Base-by-base conservation (phyloP, 331 rosid genomes). In the Pyrus hybrid region DNA sequence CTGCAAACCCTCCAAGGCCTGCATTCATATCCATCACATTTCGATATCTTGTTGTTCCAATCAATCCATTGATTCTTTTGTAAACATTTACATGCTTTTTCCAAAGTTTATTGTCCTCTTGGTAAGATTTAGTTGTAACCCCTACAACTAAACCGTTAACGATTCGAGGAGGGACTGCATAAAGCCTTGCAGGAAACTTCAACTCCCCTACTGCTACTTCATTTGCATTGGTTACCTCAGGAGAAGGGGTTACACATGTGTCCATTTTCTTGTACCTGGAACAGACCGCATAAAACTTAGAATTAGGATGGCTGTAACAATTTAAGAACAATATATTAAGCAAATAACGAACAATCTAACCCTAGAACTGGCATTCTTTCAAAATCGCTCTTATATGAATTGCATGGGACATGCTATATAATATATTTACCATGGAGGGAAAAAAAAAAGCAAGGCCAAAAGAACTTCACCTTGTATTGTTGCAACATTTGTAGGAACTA, bases 11-110 rank as follows among this genome's bases (percentile, higher is more conserved):
- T 61, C 99, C 99, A 14, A 95, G 96, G 74, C 87, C 95, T 63
- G 99, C 97, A 82, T 95, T 95, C 99, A 95, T 92, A 85, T 95
- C 99, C 97, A 95, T 95, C 75, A 90, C 73, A 78, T 90, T 95
- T 70, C 97, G 89, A 70, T 85, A 90, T 83, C 99, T 88, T 28
- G 87, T 51, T 8, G 91, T 81, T 79, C 99, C 97, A 49, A 95
- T 79, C 82, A 92, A 77, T 69, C 63, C 80, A 84, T 92, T 90
- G 7, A 79, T 82, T 85, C 91, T 89, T 83, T 85, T 89, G 88
- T 95, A 92, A 64, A 84, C 60, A 68, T 67, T 84, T 43, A 90
- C 81, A 72, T 78, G 93, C 85, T 88, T 90, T 87, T 85, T 89
- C 99, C 99, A 95, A 70, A 88, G 83, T 35, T 86, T 89, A 84